Conservation (phyloP, 768 basidiomycete genomes). For the Daedaleopsis nitida region DNA sequence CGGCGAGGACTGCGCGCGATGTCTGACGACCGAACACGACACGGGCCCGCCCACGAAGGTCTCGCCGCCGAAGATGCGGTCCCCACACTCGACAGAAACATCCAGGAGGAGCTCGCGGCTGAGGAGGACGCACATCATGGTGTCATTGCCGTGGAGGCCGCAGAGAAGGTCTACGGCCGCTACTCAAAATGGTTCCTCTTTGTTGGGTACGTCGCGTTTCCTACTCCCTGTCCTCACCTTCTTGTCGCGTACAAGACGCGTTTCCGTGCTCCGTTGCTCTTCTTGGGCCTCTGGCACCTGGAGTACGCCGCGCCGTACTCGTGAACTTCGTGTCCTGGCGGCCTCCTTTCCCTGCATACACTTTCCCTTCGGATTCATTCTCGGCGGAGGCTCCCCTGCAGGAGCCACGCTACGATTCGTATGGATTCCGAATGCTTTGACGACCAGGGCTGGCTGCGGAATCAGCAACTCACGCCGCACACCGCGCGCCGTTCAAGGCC, state of each 20-base stretch:
- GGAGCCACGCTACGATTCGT: too few relatives aligned
- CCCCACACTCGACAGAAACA: slow-evolving; percentile 10
- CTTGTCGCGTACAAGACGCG: background rate
- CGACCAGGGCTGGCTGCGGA: too few relatives aligned
- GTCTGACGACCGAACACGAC: background rate
- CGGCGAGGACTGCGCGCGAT: background rate
- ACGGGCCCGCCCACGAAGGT: background rate
- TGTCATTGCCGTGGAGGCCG: slow-evolving; percentile 52
- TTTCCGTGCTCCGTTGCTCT: background rate
- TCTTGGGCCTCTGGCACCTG: too few relatives aligned
- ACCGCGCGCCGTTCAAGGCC: too few relatives aligned
- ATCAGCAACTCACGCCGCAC: too few relatives aligned
- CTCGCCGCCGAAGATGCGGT: slow-evolving; percentile 10
- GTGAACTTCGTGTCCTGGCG: too few relatives aligned
- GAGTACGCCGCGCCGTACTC: too few relatives aligned
- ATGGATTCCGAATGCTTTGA: too few relatives aligned
- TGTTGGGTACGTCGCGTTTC: slow-evolving; percentile 44
- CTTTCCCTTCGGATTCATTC: too few relatives aligned
- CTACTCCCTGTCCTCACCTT: background rate
- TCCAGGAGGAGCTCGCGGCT: slow-evolving; percentile 11
- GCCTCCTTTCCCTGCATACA: too few relatives aligned
- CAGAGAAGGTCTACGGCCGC: slow-evolving; percentile 51
- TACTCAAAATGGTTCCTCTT: slow-evolving; percentile 64
- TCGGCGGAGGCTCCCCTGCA: too few relatives aligned
- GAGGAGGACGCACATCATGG: slow-evolving; percentile 39